Evolutionary conservation across 768 basidiomycete genomes (phyloP), one percentile per base, ranked within the genome.

Genomic region (Leccinum arenicola): DNA sequence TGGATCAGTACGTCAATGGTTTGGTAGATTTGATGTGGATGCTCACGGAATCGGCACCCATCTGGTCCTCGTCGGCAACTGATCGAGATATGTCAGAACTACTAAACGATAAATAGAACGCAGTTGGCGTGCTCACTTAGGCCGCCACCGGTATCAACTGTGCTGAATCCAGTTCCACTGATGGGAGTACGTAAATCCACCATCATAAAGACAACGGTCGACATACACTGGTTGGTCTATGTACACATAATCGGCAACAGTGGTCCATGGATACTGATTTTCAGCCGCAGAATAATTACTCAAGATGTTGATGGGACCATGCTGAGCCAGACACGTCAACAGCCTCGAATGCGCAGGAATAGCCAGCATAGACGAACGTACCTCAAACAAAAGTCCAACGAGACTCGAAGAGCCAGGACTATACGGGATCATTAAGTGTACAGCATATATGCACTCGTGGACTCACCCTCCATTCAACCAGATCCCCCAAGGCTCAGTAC

Each of bases 401-500:
- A 89, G 72, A 68, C 87, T 86, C 6, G 88, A 89, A 2, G 83
- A 82, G 9, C 88, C 88, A 4, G 87, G 87, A 21, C 87, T 78
- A 56, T 2, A 17, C 35, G 54, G 14, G 38, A 31, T 12, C 10
- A 15, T 59, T 10, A 56, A 51, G 10, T n/a, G 4, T 9, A 50
- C 11, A n/a, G 9, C 4, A n/a, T 29, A 21, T 29, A 21, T 36
- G 12, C 5, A 45, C 17, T 4, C 25, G 12, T 19, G 21, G 10
- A 61, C 82, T 50, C 64, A 84, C 84, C 86, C 86, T 70, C 87
- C 88, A 61, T 87, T 87, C 15, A 89, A 72, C 86, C 86, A 89
- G 38, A 89, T 83, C 8, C 80, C 81, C 88, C 88, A 89, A 9
- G 88, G 87, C 21, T 84, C 78, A 9, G 59, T 63, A 19, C 67